Percentiles rank a stretch among this genome's conserved stretches.
These are phyloP conservation scores for Paramecium tetraurelia DNA, from an alignment of 73 alveolate species.

Conservation along the genomic window DNA sequence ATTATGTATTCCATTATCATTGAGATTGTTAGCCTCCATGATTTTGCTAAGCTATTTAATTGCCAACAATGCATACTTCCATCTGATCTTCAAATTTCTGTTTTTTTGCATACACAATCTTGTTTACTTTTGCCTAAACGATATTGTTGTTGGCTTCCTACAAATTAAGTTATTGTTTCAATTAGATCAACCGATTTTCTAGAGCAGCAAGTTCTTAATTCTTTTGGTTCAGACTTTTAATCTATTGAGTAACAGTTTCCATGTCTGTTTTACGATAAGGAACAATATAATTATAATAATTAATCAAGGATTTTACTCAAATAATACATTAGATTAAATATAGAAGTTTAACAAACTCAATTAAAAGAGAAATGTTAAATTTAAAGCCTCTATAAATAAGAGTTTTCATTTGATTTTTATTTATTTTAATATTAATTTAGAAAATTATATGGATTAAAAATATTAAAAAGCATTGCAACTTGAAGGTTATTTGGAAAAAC, in stretches of 20 bases:
- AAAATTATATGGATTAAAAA: neutral
- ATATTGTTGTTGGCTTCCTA: constrained; percentile 3
- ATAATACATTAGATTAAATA: neutral
- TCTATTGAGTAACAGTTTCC: neutral
- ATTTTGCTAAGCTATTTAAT: neutral
- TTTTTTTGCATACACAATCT: neutral
- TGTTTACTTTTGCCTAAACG: neutral
- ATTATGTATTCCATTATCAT: neutral
- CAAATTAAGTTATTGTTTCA: neutral
- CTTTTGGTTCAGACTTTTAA: neutral
- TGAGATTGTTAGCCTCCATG: neutral
- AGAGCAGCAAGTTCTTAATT: neutral
- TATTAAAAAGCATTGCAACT: neutral
- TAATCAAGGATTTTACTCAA: neutral
- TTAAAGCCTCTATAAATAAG: neutral
- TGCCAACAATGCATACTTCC: neutral
- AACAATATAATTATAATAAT: neutral
- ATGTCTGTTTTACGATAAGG: neutral
- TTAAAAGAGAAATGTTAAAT: no score
- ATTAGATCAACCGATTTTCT: neutral
- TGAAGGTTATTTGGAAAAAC: neutral
- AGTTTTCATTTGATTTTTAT: neutral
- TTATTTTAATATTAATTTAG: neutral
- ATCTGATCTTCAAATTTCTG: neutral
- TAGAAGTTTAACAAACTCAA: neutral